Evolutionary conservation across 176 grass and related monocot species (phyloP).

Genomic region (Stipa capillata): DNA sequence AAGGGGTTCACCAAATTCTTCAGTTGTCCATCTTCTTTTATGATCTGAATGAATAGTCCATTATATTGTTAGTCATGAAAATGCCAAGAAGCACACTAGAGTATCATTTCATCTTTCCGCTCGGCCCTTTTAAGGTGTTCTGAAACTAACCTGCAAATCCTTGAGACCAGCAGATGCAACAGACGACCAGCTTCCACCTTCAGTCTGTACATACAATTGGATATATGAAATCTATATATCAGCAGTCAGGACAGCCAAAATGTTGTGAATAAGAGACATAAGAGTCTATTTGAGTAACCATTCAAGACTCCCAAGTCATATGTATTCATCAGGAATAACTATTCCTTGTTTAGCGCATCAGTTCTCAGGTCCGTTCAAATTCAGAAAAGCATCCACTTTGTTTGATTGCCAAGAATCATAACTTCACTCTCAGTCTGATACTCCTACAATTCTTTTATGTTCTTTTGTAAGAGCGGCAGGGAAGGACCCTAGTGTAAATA

Average conservation of each 20-base stretch:
- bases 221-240: neutral
- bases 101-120: neutral
- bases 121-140: neutral
- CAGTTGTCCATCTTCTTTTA: slow-evolving; percentile 54
- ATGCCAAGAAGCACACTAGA: neutral
- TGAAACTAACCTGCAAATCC: slow-evolving; percentile 67
- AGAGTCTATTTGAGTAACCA: neutral
- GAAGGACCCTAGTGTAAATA: neutral
- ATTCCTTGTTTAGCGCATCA: neutral
- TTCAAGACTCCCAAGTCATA: neutral
- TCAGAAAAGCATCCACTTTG: neutral
- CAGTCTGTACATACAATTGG: slow-evolving; percentile 33
- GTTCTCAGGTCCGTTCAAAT: neutral
- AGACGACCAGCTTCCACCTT: slow-evolving; percentile 64
- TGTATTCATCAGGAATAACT: neutral
- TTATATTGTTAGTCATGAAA: neutral
- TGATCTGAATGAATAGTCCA: slow-evolving; percentile 27
- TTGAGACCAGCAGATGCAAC: slow-evolving; percentile 61
- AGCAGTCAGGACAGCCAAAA: neutral
- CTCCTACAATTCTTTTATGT: neutral
- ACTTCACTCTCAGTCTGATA: neutral
- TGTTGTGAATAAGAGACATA: neutral
- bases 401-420: neutral
- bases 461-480: neutral
- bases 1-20: slow-evolving; percentile 42